Evolutionary conservation across 129 eudicot species (phyloP).

Genomic region (Chrysanthemum lavandulifolium): DNA sequence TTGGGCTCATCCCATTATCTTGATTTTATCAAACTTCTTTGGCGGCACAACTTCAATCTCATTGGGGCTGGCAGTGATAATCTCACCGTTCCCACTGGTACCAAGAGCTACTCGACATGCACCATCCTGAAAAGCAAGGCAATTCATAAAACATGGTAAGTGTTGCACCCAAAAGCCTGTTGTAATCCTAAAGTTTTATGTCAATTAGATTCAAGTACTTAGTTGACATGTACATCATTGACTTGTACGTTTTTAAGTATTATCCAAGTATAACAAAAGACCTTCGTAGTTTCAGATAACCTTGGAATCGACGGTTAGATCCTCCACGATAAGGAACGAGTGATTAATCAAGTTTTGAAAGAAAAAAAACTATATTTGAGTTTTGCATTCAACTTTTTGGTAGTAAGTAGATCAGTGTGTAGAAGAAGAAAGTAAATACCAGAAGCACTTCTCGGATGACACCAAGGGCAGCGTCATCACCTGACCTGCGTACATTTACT

Average conservation of each 20-base stretch:
- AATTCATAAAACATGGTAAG: background rate
- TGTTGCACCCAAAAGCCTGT: background rate
- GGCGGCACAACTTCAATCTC: slow-evolving; percentile 75
- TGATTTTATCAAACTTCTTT: slow-evolving; percentile 65
- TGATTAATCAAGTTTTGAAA: background rate
- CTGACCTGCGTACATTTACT: slow-evolving; percentile 75
- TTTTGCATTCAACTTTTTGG: slow-evolving; percentile 15
- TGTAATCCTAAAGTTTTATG: no score
- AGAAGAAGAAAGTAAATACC: slow-evolving; percentile 41
- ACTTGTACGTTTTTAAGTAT: no score
- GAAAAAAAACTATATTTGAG: no score
- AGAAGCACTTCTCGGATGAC: slow-evolving; percentile 77
- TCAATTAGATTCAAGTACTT: no score
- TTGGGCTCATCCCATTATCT: slow-evolving; percentile 63
- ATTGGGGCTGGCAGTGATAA: slow-evolving; percentile 48
- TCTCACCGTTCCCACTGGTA: slow-evolving; percentile 65
- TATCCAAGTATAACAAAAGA: no score
- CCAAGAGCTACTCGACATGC: slow-evolving; percentile 74
- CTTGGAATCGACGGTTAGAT: no score
- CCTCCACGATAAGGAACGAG: no score
- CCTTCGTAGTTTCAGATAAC: no score
- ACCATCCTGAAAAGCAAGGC: slow-evolving; percentile 60
- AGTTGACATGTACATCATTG: no score
- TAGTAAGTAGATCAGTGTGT: background rate
- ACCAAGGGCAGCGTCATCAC: slow-evolving; percentile 61